phyloP scores from a whole-genome alignment of 2,329 filamentous ascomycete species.

The Monilinia laxa region DNA sequence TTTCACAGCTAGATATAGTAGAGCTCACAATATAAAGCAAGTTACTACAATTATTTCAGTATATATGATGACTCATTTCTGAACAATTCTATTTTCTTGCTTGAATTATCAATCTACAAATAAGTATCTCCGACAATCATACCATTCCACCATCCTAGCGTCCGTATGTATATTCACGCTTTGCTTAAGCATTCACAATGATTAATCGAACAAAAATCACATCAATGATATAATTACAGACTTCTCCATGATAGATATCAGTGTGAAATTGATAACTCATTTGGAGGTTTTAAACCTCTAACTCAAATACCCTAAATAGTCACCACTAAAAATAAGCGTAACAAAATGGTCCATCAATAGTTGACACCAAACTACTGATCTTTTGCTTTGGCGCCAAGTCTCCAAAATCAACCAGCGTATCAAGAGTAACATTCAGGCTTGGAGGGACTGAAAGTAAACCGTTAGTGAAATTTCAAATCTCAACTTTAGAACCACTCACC shows the following conservation, averaged over 20 bases:
- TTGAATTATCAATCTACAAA: no score
- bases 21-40: not conserved
- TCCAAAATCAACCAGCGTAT: conserved; percentile 11
- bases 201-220: no score
- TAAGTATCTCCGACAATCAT: no score
- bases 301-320: no score
- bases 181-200: no score
- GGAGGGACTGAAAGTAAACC: not conserved
- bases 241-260: not conserved
- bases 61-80: no score
- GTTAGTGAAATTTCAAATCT: not conserved
- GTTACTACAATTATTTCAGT: not conserved
- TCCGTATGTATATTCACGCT: not conserved
- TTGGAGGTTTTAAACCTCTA: no score
- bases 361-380: conserved; percentile 41
- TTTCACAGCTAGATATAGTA: no score
- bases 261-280: no score
- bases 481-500: not conserved
- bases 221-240: not conserved
- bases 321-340: conserved; percentile 44
- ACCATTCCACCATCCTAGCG: no score
- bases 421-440: conserved; percentile 7
- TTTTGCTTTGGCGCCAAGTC: conserved; percentile 6
- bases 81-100: no score
- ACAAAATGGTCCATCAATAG: conserved; percentile 42